These are phyloP conservation scores for Lachancea fermentati DNA, from an alignment of 805 yeast species.

Conservation along the genomic window DNA sequence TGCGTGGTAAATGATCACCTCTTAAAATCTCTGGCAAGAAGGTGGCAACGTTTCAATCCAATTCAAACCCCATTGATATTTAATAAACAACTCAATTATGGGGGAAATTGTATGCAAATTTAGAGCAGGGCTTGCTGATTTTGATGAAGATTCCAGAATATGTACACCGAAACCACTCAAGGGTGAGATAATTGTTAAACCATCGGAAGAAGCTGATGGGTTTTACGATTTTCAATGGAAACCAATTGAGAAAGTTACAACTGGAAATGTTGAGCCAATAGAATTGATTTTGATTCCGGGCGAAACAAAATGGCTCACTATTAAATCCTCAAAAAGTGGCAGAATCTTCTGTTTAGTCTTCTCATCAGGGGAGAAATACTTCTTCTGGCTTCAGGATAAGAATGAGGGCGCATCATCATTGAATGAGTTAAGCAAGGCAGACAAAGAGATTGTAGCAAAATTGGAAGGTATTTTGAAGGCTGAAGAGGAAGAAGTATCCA, in stretches of 20 bases:
- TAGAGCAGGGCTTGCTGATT: constrained; percentile 59
- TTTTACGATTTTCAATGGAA: constrained; percentile 33
- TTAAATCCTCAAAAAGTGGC: constrained; percentile 66
- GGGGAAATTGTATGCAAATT: constrained; percentile 34
- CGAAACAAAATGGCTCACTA: constrained; percentile 71
- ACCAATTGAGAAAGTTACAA: constrained; percentile 25
- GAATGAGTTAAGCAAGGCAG: constrained; percentile 50
- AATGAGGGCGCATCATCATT: constrained; percentile 45
- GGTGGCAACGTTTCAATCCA: background rate
- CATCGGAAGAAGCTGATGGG: constrained; percentile 31
- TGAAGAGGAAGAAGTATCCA: constrained; percentile 18
- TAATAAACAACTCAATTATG: constrained; percentile 1
- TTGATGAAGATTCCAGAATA: constrained; percentile 47
- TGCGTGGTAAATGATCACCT: background rate
- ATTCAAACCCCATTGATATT: too few relatives aligned
- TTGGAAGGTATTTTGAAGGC: constrained; percentile 45
- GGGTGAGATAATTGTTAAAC: constrained; percentile 37
- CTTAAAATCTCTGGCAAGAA: background rate
- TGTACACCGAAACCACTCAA: constrained; percentile 57
- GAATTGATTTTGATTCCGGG: constrained; percentile 72
- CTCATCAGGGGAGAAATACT: constrained; percentile 53
- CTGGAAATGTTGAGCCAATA: constrained; percentile 23
- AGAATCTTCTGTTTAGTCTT: constrained; percentile 68
- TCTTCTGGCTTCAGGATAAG: constrained; percentile 72
- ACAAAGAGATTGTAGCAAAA: constrained; percentile 44